phyloP scores from a whole-genome alignment of 1,284 basidiomycete species.

The Cystobasidium sp. region DNA sequence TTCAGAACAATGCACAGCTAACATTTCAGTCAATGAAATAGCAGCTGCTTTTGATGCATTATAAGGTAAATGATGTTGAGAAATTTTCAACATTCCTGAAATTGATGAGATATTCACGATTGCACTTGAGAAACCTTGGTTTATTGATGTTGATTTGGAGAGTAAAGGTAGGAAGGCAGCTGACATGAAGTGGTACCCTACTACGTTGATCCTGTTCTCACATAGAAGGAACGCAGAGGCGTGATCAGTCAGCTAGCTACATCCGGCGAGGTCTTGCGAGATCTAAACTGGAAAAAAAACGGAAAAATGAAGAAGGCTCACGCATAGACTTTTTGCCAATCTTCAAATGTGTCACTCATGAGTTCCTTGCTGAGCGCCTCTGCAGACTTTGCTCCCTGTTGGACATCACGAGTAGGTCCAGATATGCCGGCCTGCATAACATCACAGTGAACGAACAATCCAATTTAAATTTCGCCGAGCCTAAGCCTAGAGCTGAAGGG shows the following conservation, averaged over 20 bases:
- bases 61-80: slow-evolving; percentile 77
- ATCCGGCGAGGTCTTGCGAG: no score
- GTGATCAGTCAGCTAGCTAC: no score
- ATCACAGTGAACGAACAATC: not conserved
- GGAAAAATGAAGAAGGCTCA: slow-evolving; percentile 47
- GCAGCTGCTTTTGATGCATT: slow-evolving; percentile 72
- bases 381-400: slow-evolving; percentile 65
- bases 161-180: slow-evolving; percentile 75
- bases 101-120: slow-evolving; percentile 78
- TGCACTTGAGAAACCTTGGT: slow-evolving; percentile 63
- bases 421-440: slow-evolving; percentile 53
- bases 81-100: slow-evolving; percentile 64
- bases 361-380: slow-evolving; percentile 66
- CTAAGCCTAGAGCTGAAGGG: slow-evolving; percentile 47
- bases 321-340: slow-evolving; percentile 66
- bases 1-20: slow-evolving; percentile 73
- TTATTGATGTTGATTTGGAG: slow-evolving; percentile 67
- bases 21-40: slow-evolving; percentile 71
- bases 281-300: no score
- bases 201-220: slow-evolving; percentile 56
- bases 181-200: slow-evolving; percentile 67
- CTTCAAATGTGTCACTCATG: slow-evolving; percentile 65
- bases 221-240: no score
- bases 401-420: slow-evolving; percentile 61
- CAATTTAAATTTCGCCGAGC: not conserved